Percentiles rank a stretch among this genome's conserved stretches.
These are phyloP conservation scores for Mucor piriformis DNA, from an alignment of 371 early-diverging fungal species.

Conservation along the genomic window DNA sequence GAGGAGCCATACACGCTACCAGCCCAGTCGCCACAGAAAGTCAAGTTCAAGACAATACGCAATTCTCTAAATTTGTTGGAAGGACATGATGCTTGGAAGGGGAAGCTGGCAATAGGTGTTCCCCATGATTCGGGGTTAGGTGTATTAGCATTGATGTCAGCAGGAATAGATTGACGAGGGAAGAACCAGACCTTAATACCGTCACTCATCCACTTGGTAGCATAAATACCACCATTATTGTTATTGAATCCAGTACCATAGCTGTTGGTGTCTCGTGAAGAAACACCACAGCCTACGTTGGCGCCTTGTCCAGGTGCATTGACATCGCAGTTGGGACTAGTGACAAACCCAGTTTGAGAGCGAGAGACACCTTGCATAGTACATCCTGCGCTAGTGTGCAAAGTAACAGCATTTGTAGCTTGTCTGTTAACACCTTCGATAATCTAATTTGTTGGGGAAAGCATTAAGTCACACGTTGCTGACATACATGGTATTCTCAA, in stretches of 20 bases:
- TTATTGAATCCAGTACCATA: conserved; percentile 41
- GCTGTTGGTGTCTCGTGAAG: conserved; percentile 1
- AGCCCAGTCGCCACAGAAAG: conserved; percentile 33
- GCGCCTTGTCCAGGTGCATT: conserved; percentile 21
- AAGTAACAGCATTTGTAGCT: conserved; percentile 20
- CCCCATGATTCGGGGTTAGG: conserved; percentile 39
- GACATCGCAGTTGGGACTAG: conserved; percentile 11
- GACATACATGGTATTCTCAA: too few species aligned
- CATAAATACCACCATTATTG: conserved; percentile 44
- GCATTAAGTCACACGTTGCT: too few species aligned
- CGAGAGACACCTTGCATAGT: conserved; percentile 17
- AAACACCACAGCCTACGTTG: conserved; percentile 33
- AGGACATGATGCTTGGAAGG: conserved; percentile 17
- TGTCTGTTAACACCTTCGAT: conserved; percentile 41
- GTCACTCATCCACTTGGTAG: conserved; percentile 23
- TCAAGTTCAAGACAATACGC: conserved; percentile 20
- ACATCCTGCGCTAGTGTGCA: conserved; percentile 24
- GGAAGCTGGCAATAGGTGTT: conserved; percentile 30
- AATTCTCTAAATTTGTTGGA: conserved; percentile 14
- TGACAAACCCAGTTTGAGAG: conserved; percentile 9
- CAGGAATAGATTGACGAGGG: conserved; percentile 28
- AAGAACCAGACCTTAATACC: conserved; percentile 44
- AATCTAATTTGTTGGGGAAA: too few species aligned
- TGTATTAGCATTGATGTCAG: conserved; percentile 24
- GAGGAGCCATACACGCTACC: conserved; percentile 4